Evolutionary conservation across 805 yeast species (phyloP).

Genomic region (Cyberlindnera veronae): DNA sequence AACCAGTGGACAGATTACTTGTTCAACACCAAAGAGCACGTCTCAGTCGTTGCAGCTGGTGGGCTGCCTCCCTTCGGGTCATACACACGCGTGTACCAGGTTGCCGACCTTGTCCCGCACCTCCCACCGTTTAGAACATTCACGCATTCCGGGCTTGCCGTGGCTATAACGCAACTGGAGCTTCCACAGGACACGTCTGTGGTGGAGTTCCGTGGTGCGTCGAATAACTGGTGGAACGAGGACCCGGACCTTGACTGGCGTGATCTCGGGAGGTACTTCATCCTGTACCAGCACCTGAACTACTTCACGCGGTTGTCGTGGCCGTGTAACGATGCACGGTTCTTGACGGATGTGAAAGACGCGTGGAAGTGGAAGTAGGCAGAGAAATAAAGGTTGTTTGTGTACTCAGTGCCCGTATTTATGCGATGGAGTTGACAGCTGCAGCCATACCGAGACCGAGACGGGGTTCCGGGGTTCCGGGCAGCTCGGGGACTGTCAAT

Average conservation of each 20-base stretch:
- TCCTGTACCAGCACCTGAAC: constrained; percentile 20
- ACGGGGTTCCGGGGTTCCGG: no score
- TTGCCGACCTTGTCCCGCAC: constrained; percentile 54
- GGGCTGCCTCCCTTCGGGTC: constrained; percentile 19
- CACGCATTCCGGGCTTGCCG: constrained; percentile 32
- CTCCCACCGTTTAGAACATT: constrained; percentile 47
- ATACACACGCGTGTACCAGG: constrained; percentile 53
- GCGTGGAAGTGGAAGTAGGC: constrained; percentile 8
- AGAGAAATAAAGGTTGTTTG: no score
- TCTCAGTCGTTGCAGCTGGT: constrained; percentile 30
- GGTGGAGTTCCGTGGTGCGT: constrained; percentile 16
- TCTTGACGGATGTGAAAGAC: background rate
- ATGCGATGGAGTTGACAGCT: no score
- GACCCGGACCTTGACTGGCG: background rate
- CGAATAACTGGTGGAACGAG: constrained; percentile 12
- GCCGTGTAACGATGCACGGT: constrained; percentile 20
- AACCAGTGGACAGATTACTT: constrained; percentile 48
- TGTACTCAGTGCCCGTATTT: no score
- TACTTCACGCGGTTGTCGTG: constrained; percentile 17
- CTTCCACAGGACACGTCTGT: constrained; percentile 32
- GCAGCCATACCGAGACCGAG: no score
- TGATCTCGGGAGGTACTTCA: constrained; percentile 12
- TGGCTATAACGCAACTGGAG: constrained; percentile 31
- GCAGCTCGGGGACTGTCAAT: no score
- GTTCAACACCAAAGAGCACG: constrained; percentile 38